These are phyloP conservation scores for Theobroma grandiflorum DNA, from an alignment of 441 rosid species.

Conservation along the genomic window DNA sequence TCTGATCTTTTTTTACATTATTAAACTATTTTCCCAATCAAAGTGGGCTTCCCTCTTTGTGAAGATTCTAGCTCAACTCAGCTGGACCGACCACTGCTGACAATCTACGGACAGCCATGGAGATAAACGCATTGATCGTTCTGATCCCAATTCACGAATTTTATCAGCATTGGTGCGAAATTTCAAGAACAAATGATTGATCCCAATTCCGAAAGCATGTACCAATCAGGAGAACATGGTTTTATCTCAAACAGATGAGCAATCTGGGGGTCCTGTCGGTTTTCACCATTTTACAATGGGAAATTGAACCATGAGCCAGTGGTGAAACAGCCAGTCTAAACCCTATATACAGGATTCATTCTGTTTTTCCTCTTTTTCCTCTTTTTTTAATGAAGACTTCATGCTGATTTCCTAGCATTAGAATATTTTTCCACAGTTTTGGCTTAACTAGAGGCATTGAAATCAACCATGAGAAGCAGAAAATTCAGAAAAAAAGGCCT, in stretches of 20 bases:
- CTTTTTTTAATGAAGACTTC: background rate
- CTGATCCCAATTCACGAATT: background rate
- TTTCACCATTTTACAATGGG: background rate
- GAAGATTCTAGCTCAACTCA: background rate
- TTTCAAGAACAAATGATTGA: background rate
- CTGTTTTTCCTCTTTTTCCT: background rate
- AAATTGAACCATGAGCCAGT: background rate
- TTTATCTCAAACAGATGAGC: background rate
- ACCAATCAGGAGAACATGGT: background rate
- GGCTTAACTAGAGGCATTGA: background rate
- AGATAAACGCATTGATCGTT: background rate
- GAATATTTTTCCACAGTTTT: background rate
- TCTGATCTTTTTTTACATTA: background rate
- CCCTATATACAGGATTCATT: background rate
- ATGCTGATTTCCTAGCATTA: background rate
- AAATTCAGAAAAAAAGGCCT: background rate
- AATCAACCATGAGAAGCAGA: background rate
- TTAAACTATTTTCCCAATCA: background rate
- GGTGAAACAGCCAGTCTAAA: background rate
- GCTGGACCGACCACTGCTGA: background rate
- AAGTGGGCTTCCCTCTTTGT: background rate
- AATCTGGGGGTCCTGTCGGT: background rate
- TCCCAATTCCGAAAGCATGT: background rate
- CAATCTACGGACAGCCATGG: background rate
- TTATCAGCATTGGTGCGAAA: background rate